phyloP scores from a whole-genome alignment of 331 rosid species.

The Spiraea crenata region DNA sequence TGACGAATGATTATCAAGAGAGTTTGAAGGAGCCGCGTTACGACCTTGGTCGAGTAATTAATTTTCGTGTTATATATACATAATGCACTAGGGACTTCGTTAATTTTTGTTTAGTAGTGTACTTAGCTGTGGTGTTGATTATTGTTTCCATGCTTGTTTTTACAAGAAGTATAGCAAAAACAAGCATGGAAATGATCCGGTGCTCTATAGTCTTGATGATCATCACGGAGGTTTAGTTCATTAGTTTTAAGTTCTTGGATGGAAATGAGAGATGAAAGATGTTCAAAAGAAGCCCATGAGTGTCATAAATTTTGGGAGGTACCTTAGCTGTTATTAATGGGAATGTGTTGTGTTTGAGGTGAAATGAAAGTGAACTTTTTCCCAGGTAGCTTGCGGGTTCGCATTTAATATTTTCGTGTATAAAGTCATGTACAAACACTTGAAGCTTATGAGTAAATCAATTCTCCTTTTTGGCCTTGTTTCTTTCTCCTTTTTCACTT shows the following conservation, averaged over 20 bases:
- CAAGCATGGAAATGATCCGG: slow-evolving; percentile 63
- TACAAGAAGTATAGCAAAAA: slow-evolving; percentile 19
- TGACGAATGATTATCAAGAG: too few relatives aligned
- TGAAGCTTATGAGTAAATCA: background rate
- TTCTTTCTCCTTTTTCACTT: background rate
- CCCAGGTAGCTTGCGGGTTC: slow-evolving; percentile 18
- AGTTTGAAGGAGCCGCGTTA: too few relatives aligned
- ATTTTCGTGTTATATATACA: background rate
- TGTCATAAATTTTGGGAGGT: slow-evolving; percentile 50
- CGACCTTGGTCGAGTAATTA: background rate
- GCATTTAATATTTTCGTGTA: slow-evolving; percentile 24
- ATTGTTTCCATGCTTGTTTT: slow-evolving; percentile 72
- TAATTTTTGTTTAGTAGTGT: background rate
- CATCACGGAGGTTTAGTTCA: background rate
- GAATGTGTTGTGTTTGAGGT: background rate
- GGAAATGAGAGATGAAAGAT: too few relatives aligned
- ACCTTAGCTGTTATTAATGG: background rate
- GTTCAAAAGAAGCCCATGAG: slow-evolving; percentile 74
- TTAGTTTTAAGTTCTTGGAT: too few relatives aligned
- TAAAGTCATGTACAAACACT: slow-evolving; percentile 10
- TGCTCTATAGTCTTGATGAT: background rate
- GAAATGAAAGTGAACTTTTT: slow-evolving; percentile 33
- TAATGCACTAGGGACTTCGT: background rate
- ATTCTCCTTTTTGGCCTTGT: background rate
- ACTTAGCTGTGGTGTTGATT: slow-evolving; percentile 9